Evolutionary conservation across 768 basidiomycete species (phyloP).

Genomic region (Lactarius vividus): DNA sequence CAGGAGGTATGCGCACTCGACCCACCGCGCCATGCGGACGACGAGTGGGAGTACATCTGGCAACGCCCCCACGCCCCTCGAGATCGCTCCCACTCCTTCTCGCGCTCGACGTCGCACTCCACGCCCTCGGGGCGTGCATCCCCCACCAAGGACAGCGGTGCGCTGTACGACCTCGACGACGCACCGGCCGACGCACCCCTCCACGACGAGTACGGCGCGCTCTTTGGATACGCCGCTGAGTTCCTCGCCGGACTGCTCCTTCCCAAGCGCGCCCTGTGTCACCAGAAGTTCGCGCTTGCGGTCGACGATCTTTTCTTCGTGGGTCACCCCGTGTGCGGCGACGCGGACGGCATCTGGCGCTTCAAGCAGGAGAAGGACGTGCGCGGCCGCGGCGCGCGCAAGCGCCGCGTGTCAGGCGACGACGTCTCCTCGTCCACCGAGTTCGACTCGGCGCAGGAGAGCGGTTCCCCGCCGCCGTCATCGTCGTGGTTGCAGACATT

Average conservation of each 20-base stretch:
- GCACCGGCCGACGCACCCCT: slow-evolving; percentile 19
- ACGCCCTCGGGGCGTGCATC: slow-evolving; percentile 49
- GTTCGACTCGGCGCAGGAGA: slow-evolving; percentile 21
- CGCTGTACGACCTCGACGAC: slow-evolving; percentile 36
- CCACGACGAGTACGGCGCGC: slow-evolving; percentile 55
- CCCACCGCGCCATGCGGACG: slow-evolving; percentile 25
- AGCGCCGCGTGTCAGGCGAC: slow-evolving; percentile 36
- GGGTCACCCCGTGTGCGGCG: slow-evolving; percentile 89
- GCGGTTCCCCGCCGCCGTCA: neutral
- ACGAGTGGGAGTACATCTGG: slow-evolving; percentile 60
- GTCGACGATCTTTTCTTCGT: slow-evolving; percentile 92
- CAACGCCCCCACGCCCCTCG: slow-evolving; percentile 48
- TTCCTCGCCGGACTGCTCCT: slow-evolving; percentile 81
- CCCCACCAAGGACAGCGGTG: slow-evolving; percentile 43
- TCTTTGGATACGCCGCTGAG: slow-evolving; percentile 80
- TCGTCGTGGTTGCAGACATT: slow-evolving; percentile 69
- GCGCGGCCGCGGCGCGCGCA: slow-evolving; percentile 51
- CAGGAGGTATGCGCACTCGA: slow-evolving; percentile 35
- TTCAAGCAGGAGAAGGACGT: slow-evolving; percentile 65
- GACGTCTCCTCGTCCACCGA: slow-evolving; percentile 38
- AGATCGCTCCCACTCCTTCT: slow-evolving; percentile 52
- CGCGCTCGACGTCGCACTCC: slow-evolving; percentile 36
- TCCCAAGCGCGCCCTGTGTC: slow-evolving; percentile 76
- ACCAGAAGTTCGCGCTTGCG: slow-evolving; percentile 90
- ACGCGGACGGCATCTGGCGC: slow-evolving; percentile 69